Evolutionary conservation across 2,329 filamentous ascomycete genomes (phyloP).

Genomic region (Ilyonectria mors-panacis): DNA sequence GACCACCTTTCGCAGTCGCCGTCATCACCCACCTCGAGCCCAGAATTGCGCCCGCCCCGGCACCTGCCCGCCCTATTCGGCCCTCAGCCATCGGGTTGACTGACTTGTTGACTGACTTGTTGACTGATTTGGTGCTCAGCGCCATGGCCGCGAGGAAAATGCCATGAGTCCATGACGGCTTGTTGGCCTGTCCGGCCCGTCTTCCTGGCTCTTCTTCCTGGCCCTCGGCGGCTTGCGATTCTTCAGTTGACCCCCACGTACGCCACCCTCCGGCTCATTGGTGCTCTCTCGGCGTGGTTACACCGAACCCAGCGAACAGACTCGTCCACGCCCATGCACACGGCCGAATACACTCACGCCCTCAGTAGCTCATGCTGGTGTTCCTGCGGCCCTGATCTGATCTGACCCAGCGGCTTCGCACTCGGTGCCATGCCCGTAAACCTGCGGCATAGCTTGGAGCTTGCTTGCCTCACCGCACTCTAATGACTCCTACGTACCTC

Average conservation of each 20-base stretch:
- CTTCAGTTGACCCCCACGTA: conserved; percentile 39
- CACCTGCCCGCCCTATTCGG: conserved; percentile 24
- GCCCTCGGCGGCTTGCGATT: conserved; percentile 26
- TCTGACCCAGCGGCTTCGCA: conserved; percentile 36
- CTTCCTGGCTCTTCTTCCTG: conserved; percentile 44
- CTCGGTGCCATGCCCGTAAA: conserved; percentile 36
- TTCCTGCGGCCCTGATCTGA: conserved; percentile 42
- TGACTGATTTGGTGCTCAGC: conserved; percentile 7
- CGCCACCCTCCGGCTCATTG: conserved; percentile 42
- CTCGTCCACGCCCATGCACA: conserved; percentile 24
- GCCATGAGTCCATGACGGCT: conserved; percentile 15
- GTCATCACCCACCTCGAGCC: conserved; percentile 26
- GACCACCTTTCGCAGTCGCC: conserved; percentile 36
- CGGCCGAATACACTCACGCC: conserved; percentile 40
- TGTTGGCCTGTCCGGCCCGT: conserved; percentile 36
- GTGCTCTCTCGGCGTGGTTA: conserved; percentile 35
- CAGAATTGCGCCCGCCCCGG: background rate
- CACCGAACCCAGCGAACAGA: conserved; percentile 34
- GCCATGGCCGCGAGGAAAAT: conserved; percentile 12
- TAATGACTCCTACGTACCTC: conserved; percentile 34
- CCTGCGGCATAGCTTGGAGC: conserved; percentile 33
- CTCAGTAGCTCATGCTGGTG: conserved; percentile 28
- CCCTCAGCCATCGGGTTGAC: conserved; percentile 20
- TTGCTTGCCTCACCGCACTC: conserved; percentile 41
- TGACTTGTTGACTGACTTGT: conserved; percentile 24